Evolutionary conservation across 2,329 filamentous ascomycete genomes (phyloP).

Genomic region (Xenosphaeropsis pyriputrescens): DNA sequence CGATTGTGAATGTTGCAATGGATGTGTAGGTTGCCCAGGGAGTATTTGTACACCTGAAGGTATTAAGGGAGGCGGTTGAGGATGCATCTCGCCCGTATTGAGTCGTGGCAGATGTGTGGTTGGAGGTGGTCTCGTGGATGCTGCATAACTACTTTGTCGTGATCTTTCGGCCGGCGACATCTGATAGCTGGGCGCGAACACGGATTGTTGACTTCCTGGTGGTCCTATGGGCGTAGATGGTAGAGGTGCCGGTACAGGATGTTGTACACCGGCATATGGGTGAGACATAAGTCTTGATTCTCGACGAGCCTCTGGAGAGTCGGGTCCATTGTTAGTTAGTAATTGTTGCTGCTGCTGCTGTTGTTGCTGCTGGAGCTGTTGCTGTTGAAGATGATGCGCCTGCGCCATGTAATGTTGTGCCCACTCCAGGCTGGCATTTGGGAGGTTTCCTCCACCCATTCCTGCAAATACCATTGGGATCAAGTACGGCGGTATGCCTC

Average conservation of each 20-base stretch:
- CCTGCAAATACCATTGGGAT: constrained; percentile 63
- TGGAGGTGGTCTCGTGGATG: constrained; percentile 10
- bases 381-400: constrained; percentile 29
- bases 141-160: constrained; percentile 12
- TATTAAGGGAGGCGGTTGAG: constrained; percentile 19
- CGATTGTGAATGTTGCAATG: constrained; percentile 34
- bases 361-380: constrained; percentile 14
- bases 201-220: constrained; percentile 9
- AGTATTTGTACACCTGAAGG: constrained; percentile 27
- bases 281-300: constrained; percentile 27
- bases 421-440: constrained; percentile 49
- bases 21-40: constrained; percentile 25
- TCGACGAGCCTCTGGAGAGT: constrained; percentile 38
- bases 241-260: constrained; percentile 13
- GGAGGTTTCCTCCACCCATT: constrained; percentile 47
- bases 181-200: constrained; percentile 16
- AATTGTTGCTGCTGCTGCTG: constrained; percentile 19
- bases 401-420: constrained; percentile 50
- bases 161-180: constrained; percentile 17
- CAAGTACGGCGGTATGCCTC: constrained; percentile 60
- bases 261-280: constrained; percentile 9
- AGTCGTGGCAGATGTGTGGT: constrained; percentile 22
- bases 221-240: constrained; percentile 16
- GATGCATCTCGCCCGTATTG: constrained; percentile 24
- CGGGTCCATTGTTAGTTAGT: constrained; percentile 14